Base-by-base conservation (phyloP, 1,284 basidiomycete genomes). In the Cystobasidium slooffiae region DNA sequence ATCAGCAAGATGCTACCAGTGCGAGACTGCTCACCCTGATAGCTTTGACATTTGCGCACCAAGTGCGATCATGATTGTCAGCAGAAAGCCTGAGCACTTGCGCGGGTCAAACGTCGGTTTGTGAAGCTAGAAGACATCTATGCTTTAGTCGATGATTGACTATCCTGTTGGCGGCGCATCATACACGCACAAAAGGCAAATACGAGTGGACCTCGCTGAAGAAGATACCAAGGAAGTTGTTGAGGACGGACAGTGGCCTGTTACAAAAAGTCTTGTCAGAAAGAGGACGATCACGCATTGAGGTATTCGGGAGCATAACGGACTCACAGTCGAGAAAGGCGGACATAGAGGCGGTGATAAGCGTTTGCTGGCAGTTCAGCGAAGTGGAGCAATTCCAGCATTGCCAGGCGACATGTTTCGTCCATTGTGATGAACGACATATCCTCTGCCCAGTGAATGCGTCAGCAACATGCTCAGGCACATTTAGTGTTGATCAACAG, bases 31-130 rank as follows among this genome's bases (percentile, higher is more conserved):
- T 20, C 20, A 67, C 65, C 65, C 65, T 55, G 65, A 31, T 8
- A 67, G n/a, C 6, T 49, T 53, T 10, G 65, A 67, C n/a, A 67
- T 20, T 37, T 67, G 65, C 3, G 65, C 65, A 3, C 65, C 65
- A 49, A 67, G n/a, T 1, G 65, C 65, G 41, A 67, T 55, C 65
- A 67, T 55, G 49, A 55, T 67, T 16, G 65, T 55, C 31, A 67
- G 41, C 6, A 67, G 20, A 41, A 67, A 67, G 18, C 51, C 53
- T 31, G 65, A 67, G 47, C 41, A 47, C 37, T 67, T 51, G 39
- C 65, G 49, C 10, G 65, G 65, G n/a, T 67, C 65, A 16, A 67
- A 67, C 9, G 65, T 39, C 10, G 65, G 31, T 22, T 53, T 52
- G 41, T 67, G 65, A 5, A 67, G 20, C 65, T 67, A 43, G 3